Conservation (phyloP, 305 asterid species). For the Fraxinus greggii region DNA sequence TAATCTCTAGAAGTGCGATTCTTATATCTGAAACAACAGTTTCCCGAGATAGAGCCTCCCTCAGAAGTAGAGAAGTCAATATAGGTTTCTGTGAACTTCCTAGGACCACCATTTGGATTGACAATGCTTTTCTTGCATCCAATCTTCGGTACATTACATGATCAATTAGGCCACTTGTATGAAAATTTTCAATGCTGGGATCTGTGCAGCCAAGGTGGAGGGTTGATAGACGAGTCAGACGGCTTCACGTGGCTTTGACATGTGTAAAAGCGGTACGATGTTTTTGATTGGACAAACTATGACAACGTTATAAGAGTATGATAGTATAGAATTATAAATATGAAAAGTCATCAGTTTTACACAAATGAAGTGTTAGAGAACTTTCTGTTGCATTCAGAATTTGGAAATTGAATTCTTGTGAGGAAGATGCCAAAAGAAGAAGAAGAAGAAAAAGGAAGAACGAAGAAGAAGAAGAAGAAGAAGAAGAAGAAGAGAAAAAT, state of each 20-base stretch:
- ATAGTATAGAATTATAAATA: background rate
- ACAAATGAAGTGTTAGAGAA: background rate
- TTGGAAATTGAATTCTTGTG: background rate
- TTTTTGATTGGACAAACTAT: background rate
- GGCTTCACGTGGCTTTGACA: conserved; percentile 23
- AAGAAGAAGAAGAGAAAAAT: no score
- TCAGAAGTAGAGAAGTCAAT: background rate
- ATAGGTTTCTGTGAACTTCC: conserved; percentile 10
- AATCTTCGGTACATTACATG: conserved; percentile 30
- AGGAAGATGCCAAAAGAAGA: background rate
- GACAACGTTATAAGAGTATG: background rate
- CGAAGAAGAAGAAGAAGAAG: background rate
- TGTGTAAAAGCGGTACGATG: background rate
- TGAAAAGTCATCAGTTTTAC: background rate
- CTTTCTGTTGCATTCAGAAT: background rate
- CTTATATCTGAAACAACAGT: background rate
- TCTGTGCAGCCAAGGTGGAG: conserved; percentile 18
- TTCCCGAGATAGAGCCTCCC: background rate
- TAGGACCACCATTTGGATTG: conserved; percentile 36
- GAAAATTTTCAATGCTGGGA: background rate
- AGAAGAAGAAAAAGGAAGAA: no score
- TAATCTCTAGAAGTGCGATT: background rate
- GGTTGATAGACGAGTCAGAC: background rate
- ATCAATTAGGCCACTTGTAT: background rate
- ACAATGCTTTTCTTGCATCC: conserved; percentile 27